Conservation (phyloP, 192 early-diverging fungal genomes). For the Backusella psychrophila region DNA sequence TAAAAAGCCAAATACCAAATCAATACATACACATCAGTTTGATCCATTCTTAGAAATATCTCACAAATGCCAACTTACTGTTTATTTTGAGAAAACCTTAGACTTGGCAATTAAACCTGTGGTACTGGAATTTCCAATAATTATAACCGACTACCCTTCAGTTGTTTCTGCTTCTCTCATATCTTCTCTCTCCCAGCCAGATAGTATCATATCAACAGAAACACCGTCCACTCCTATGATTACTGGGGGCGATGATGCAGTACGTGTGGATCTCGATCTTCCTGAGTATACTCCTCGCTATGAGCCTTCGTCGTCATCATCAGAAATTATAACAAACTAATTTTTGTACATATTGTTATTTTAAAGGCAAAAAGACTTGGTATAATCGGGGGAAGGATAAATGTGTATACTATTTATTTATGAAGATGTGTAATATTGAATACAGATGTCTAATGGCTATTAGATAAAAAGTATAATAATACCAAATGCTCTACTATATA, state of each 20-base stretch:
- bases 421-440: not conserved
- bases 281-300: slow-evolving; percentile 36
- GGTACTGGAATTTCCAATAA: slow-evolving; percentile 28
- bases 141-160: slow-evolving; percentile 32
- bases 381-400: not conserved
- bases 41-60: slow-evolving; percentile 33
- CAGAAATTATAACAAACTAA: not conserved
- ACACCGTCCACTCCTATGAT: not conserved
- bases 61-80: slow-evolving; percentile 18
- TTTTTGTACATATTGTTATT: not conserved
- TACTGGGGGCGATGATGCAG: slow-evolving; percentile 30
- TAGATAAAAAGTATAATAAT: not conserved
- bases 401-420: not conserved
- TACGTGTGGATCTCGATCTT: slow-evolving; percentile 34
- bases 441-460: not conserved
- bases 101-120: slow-evolving; percentile 8
- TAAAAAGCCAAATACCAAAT: not conserved
- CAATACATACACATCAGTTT: slow-evolving; percentile 24
- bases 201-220: not conserved
- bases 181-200: not conserved
- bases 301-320: slow-evolving; percentile 8
- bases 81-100: slow-evolving; percentile 24
- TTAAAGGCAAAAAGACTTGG: not conserved
- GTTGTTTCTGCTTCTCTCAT: not conserved
- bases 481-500: not conserved